Evolutionary conservation across 352 stramenopile genomes (phyloP), one percentile per base, ranked within the genome.

Genomic region (Globisporangium viniferum): DNA sequence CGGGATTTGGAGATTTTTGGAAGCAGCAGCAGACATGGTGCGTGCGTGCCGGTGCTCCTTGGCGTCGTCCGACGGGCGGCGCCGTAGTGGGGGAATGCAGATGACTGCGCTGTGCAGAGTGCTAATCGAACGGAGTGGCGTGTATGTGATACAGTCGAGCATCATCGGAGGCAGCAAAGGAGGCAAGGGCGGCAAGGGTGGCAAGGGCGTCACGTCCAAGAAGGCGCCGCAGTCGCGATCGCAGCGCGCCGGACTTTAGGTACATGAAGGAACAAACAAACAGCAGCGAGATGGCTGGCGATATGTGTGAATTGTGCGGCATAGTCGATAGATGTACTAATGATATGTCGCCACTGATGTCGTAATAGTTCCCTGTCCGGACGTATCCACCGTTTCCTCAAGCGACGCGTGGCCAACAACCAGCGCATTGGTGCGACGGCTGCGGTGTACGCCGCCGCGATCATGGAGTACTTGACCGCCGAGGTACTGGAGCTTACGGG

Each of bases 401-500:
- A 99, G 89, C 93, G 95, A 62, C 97, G 97, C 59, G 97, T 99
- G 64, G 92, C 98, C 55, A 97, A 98, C 74, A 97, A 98, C 77
- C 97, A 99, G 83, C 94, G 98, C 69, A 98, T 99, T 8, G 98
- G 98, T 71, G 98, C 98, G n/a, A 99, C 98, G 1, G 98, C 98
- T 22, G 98, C 98, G 53, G 98, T 99, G 59, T 99, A 99, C 86
- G 98, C 98, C 49, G 98, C 98, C n/a, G 98, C 98, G 33, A 99
- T 99, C 80, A 96, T 99, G 75, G 98, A 99, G 78, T 99, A 99
- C 79, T 81, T 99, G 58, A 99, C 97, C 14, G 98, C 98, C 6
- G 98, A 99, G 84, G 98, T 99, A 75, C 88, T 99, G 51, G 98
- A 99, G 87, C 89, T 99, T 44, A 98, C 98, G 48, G 98, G 96